Conservation (phyloP, 2,329 filamentous ascomycete genomes). For the Epicoccum sorghinum region DNA sequence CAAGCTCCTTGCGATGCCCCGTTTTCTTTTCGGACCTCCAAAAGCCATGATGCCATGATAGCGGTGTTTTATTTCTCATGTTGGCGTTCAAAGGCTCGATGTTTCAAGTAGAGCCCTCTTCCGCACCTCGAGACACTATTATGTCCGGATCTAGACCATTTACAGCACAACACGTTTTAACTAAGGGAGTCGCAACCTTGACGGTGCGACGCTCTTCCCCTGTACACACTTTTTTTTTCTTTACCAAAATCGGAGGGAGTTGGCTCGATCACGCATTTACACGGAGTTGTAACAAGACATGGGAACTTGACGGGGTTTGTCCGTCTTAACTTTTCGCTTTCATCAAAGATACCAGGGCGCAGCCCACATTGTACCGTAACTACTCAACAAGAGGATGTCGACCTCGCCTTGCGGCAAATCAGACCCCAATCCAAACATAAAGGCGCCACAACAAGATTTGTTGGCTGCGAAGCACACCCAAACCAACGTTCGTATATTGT, state of each 20-base stretch:
- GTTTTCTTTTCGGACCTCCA: conserved; percentile 31
- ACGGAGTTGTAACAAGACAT: conserved; percentile 26
- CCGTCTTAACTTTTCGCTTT: conserved; percentile 33
- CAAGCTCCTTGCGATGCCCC: conserved; percentile 44
- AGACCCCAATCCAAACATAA: conserved; percentile 25
- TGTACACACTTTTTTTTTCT: conserved; percentile 23
- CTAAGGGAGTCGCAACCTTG: conserved; percentile 38
- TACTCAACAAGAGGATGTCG: conserved; percentile 27
- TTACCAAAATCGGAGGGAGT: conserved; percentile 16
- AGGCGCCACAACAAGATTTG: conserved; percentile 21
- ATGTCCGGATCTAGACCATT: conserved; percentile 31
- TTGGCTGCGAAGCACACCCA: conserved; percentile 19
- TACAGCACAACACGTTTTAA: conserved; percentile 39
- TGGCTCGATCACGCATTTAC: conserved; percentile 25
- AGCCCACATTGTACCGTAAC: conserved; percentile 45
- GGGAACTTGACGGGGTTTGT: conserved; percentile 20
- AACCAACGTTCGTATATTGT: background rate
- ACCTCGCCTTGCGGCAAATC: conserved; percentile 19
- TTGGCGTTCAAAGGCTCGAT: conserved; percentile 39
- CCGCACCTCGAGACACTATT: conserved; percentile 15
- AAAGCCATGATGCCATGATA: conserved; percentile 49
- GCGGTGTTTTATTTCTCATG: conserved; percentile 30
- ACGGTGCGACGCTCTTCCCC: conserved; percentile 33
- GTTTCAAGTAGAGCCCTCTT: conserved; percentile 41
- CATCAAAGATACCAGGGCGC: conserved; percentile 48